Conservation (phyloP, 345 rosid species). For the Hibiscus trionum region DNA sequence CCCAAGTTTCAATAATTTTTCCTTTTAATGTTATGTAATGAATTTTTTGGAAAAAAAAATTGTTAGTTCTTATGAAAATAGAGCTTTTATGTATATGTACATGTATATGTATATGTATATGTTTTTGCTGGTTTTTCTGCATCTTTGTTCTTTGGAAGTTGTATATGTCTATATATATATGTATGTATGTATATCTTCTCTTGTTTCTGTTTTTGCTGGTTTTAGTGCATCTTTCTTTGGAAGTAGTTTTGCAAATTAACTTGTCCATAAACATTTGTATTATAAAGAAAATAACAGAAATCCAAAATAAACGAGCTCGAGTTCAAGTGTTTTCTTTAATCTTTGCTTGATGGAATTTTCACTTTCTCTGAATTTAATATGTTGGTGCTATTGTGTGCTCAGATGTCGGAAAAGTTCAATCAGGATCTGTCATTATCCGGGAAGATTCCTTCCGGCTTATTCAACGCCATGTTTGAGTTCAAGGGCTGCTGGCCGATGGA, state of each 20-base stretch:
- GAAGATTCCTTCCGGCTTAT: conserved; percentile 80
- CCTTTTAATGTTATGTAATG: neutral
- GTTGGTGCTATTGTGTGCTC: no score
- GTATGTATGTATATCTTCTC: neutral
- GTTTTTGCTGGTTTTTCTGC: no score
- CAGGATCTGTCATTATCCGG: conserved; percentile 21
- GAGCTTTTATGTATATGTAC: neutral
- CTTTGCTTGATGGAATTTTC: no score
- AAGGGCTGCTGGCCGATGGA: conserved; percentile 76
- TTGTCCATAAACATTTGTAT: neutral
- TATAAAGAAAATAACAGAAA: no score
- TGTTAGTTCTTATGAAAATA: neutral
- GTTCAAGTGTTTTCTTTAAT: no score
- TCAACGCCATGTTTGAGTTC: conserved; percentile 68
- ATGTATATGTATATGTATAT: neutral
- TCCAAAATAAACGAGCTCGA: no score
- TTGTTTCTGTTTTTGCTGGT: neutral
- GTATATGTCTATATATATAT: neutral
- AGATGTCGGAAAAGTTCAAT: no score
- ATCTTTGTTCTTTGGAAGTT: no score
- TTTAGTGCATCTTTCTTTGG: neutral
- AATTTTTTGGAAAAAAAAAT: neutral
- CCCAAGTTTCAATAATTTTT: neutral
- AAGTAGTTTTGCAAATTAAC: neutral
- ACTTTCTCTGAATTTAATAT: no score